phyloP scores from a whole-genome alignment of 73 alveolate species.

The Paramecium sonneborni region DNA sequence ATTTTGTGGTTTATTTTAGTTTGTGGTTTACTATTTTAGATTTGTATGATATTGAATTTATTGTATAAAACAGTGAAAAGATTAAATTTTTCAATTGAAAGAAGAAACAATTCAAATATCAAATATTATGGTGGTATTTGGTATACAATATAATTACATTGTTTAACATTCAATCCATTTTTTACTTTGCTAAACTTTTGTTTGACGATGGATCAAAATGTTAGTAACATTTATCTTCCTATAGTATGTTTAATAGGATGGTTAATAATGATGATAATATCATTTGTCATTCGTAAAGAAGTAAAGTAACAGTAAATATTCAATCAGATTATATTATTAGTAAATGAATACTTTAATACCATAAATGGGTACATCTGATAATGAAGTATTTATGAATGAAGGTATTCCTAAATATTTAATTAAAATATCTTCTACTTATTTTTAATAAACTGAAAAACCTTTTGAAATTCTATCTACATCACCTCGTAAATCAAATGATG shows the following conservation, averaged over 20 bases:
- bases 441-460: background rate
- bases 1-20: slow-evolving; percentile 18
- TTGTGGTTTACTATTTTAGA: background rate
- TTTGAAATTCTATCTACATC: slow-evolving; percentile 32
- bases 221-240: background rate
- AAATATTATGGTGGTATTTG: slow-evolving; percentile 48
- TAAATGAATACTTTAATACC: background rate
- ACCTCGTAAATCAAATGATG: slow-evolving; percentile 38
- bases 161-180: background rate
- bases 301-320: slow-evolving; percentile 31
- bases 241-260: background rate
- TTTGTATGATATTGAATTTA: slow-evolving; percentile 7
- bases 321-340: slow-evolving; percentile 31
- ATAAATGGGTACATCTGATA: background rate
- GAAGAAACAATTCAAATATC: background rate
- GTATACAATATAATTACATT: slow-evolving; percentile 21
- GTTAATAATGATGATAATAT: background rate
- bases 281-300: background rate
- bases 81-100: background rate
- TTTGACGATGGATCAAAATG: background rate
- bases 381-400: background rate
- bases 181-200: slow-evolving; percentile 23
- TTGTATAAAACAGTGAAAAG: background rate
- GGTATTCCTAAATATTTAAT: slow-evolving; percentile 5
- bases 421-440: slow-evolving; percentile 28